Base-by-base conservation (phyloP, 1,139 yeast genomes). In the Sugiyamaella castrensis region DNA sequence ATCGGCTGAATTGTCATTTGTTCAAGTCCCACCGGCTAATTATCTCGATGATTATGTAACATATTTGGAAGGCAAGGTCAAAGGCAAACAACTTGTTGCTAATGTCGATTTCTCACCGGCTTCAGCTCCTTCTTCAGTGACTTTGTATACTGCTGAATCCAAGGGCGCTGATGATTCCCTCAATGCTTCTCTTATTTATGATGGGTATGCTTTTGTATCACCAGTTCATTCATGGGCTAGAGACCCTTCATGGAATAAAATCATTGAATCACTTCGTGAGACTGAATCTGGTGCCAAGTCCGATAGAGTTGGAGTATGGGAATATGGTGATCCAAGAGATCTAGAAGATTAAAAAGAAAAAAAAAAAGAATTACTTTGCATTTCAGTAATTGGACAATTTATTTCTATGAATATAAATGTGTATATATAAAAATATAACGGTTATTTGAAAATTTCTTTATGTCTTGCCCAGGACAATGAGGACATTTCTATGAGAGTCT, bases 281-380 rank as follows among this genome's bases (percentile, higher is more conserved):
- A 65, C 83, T 42, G 62, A 75, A 51, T 59, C 62, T 37, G 73
- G 69, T 9, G 92, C 92, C 30, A 80, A 75, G 63, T 53, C 67
- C 8, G 69, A 65, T 37, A 84, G 80, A 53, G 65, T 71, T 37
- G 94, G 94, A 9, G 84, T 88, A 61, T 86, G 94, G 94, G 84
- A 84, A 66, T 83, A 81, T 59, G 95, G 95, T 46, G 92, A 85
- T 62, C 79, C 84, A 44, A 75, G 84, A 16, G 81, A 75, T 48
- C 85, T 81, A 47, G 88, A 83, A 24, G 57, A 57, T 19, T 45
- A 45, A 34, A 19, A 13, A 35, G 5, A 15, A n/a, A 19, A 19
- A 4, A 3, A 19, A 19, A 5, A 19, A 19, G 5, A 19, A 19
- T 19, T 19, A 19, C 27, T 36, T 15, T 8, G n/a, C 19, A 7